phyloP scores from a whole-genome alignment of 2,329 filamentous ascomycete species.

The Microdochium paspali region DNA sequence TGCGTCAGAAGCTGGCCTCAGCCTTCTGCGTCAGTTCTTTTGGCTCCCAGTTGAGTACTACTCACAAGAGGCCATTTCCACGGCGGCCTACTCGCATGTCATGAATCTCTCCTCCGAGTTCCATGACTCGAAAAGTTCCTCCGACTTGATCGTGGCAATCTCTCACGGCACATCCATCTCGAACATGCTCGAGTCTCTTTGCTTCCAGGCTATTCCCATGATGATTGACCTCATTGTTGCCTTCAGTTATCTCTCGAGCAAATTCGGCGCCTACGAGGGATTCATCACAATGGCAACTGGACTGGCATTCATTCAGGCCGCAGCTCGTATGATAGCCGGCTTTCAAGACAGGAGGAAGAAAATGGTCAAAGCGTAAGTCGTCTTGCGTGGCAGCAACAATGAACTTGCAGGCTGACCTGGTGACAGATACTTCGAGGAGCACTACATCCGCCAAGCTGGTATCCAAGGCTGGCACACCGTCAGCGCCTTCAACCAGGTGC shows the following conservation, averaged over 20 bases:
- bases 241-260: conserved; percentile 48
- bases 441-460: conserved; percentile 44
- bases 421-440: conserved; percentile 38
- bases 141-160: conserved; percentile 48
- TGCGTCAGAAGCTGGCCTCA: conserved; percentile 44
- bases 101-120: conserved; percentile 53
- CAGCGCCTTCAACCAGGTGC: conserved; percentile 48
- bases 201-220: conserved; percentile 50
- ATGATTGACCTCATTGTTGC: conserved; percentile 50
- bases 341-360: conserved; percentile 39
- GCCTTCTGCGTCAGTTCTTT: conserved; percentile 42
- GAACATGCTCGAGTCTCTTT: conserved; percentile 46
- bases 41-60: conserved; percentile 51
- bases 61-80: conserved; percentile 41
- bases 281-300: conserved; percentile 52
- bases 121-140: conserved; percentile 50
- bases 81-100: conserved; percentile 48
- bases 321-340: conserved; percentile 38
- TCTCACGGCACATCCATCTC: conserved; percentile 43
- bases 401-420: not conserved
- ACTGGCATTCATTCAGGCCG: conserved; percentile 44
- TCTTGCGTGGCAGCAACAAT: not conserved
- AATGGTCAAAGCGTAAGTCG: conserved; percentile 34
- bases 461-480: conserved; percentile 52
- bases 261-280: conserved; percentile 51